Base-by-base conservation (phyloP, 2,329 filamentous ascomycete species). In the Aspergillus eucalypticola region DNA sequence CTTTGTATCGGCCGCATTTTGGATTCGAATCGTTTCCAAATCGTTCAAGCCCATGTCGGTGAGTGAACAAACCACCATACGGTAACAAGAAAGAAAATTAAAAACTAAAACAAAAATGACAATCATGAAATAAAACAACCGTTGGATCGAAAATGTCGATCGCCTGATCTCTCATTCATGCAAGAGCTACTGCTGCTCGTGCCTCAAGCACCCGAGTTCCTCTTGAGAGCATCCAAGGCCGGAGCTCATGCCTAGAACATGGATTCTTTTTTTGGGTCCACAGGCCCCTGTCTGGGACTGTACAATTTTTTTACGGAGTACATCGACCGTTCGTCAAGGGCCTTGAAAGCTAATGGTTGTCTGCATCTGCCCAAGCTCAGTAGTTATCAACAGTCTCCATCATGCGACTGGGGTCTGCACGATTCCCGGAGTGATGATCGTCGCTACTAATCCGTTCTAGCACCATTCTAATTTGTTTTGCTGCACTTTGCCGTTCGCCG, bases 371-470 rank as follows among this genome's bases (percentile, higher is more conserved):
- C 62, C 58, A 68, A 67, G 66, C 66, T 67, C 64, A 66, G 68
- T 68, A 71, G 68, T 68, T 68, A 67, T 69, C 67, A 62, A 68
- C 61, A 56, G 50, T 58, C 62, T 55, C 60, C 63, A 65, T 73
- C 70, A 73, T 71, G 71, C 67, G 69, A 69, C 67, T 68, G 65
- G 69, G 63, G 67, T 72, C 72, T 73, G 73, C 71, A 75, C 69
- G 68, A 64, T 64, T 71, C 66, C 62, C 61, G 68, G 63, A 63
- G 63, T 50, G 62, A 64, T 66, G 70, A 73, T 75, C 72, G 66
- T 69, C 67, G 64, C 65, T 66, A 66, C 67, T 67, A 71, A 70
- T 71, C 56, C 65, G 68, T 66, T 67, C 64, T 73, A 71, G 73
- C 70, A 70, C 66, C 69, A 70, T 71, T 68, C 72, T 71, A 68